These are phyloP conservation scores for Hortaea sp. DNA, from an alignment of 2,329 filamentous ascomycete genomes.

Conservation along the genomic window DNA sequence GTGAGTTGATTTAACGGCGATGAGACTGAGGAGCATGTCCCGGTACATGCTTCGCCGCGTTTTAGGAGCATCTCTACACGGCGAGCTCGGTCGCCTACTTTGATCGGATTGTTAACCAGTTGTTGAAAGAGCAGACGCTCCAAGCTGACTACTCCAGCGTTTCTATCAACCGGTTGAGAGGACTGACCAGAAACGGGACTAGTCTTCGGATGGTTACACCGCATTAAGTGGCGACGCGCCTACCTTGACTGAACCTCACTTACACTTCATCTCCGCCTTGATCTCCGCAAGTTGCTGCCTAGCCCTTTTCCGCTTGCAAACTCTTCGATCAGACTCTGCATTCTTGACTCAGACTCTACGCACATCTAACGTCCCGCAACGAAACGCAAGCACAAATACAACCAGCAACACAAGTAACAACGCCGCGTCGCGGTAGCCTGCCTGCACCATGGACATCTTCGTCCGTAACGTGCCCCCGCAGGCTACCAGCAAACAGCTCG, in stretches of 20 bases:
- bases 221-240: neutral
- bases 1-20: too few species aligned
- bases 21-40: too few species aligned
- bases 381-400: neutral
- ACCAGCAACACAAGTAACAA: neutral
- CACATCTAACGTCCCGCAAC: neutral
- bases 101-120: too few species aligned
- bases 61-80: too few species aligned
- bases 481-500: slow-evolving; percentile 33
- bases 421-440: neutral
- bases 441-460: slow-evolving; percentile 37
- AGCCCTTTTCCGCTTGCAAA: neutral
- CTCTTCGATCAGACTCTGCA: neutral
- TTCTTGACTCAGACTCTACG: neutral
- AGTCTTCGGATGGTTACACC: neutral
- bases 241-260: neutral
- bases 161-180: too few species aligned
- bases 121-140: too few species aligned
- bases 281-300: neutral
- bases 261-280: neutral
- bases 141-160: too few species aligned
- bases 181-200: too few species aligned
- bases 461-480: slow-evolving; percentile 33
- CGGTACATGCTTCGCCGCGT: too few species aligned
- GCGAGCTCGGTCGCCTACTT: too few species aligned